A percentile compares a stretch with the other conserved stretches of the same genome.
phyloP scores from a whole-genome alignment of 305 asterid genomes.

The Solanum aculeatissimum region DNA sequence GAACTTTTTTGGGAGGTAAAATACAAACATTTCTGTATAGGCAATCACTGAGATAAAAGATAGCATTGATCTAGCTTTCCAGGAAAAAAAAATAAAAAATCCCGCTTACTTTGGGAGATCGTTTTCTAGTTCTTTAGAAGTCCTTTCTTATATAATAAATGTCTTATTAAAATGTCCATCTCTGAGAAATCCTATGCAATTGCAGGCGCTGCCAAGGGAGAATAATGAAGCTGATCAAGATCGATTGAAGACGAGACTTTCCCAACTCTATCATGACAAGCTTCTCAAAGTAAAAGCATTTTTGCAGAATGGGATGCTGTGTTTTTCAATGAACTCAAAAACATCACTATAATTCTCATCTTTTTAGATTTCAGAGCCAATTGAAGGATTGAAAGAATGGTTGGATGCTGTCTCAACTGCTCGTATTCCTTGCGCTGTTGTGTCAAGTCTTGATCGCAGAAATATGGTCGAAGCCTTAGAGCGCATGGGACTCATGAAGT shows the following conservation, averaged over 20 bases:
- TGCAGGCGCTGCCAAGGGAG: conserved; percentile 62
- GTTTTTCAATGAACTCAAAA: not conserved
- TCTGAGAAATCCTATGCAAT: not conserved
- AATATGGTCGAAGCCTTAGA: conserved; percentile 65
- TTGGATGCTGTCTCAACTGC: conserved; percentile 81
- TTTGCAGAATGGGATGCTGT: not conserved
- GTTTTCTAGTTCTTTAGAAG: not conserved
- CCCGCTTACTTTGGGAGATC: not conserved
- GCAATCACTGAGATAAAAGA: not conserved
- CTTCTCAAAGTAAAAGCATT: conserved; percentile 44
- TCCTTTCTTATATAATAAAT: not conserved
- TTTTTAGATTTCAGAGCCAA: conserved; percentile 64
- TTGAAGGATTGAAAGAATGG: conserved; percentile 88
- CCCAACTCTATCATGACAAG: conserved; percentile 59
- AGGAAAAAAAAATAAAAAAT: not conserved
- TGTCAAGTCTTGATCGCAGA: conserved; percentile 80
- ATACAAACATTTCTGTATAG: not conserved
- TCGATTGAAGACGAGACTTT: conserved; percentile 63
- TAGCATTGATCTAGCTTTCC: not conserved
- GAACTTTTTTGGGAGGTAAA: not conserved
- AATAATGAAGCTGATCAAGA: conserved; percentile 42
- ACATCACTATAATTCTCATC: not conserved
- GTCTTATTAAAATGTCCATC: not conserved
- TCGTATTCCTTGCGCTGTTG: conserved; percentile 94
- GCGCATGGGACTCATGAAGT: conserved; percentile 71